These are phyloP conservation scores for Funneliformis geosporum DNA, from an alignment of 192 early-diverging fungal species.

Conservation along the genomic window DNA sequence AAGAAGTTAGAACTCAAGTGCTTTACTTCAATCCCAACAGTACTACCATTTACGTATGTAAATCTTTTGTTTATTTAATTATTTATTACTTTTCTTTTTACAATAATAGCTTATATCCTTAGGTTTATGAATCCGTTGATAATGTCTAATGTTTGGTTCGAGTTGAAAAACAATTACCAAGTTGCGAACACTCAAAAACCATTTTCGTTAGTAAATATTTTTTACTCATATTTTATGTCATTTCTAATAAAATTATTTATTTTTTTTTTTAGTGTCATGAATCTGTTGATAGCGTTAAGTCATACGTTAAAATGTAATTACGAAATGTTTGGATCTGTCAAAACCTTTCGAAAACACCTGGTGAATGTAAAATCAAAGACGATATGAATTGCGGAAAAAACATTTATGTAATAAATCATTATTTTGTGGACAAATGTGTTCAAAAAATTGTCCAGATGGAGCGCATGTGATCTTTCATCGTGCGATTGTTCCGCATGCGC, in stretches of 20 bases:
- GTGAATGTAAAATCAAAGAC: no score
- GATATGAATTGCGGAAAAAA: slow-evolving; percentile 35
- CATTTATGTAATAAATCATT: neutral
- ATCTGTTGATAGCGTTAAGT: slow-evolving; percentile 14
- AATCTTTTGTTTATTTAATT: no score
- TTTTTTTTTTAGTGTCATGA: slow-evolving; percentile 31
- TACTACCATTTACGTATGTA: slow-evolving; percentile 11
- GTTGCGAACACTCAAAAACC: slow-evolving; percentile 46
- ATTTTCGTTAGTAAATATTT: neutral
- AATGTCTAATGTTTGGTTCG: slow-evolving; percentile 33
- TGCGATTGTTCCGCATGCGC: slow-evolving; percentile 44
- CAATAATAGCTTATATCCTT: no score
- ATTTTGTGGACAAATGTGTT: slow-evolving; percentile 42
- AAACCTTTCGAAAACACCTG: neutral
- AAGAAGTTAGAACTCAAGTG: neutral
- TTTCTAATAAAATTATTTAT: neutral
- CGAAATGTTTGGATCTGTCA: slow-evolving; percentile 42
- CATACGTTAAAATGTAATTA: slow-evolving; percentile 50
- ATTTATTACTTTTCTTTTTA: no score
- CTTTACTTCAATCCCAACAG: slow-evolving; percentile 31
- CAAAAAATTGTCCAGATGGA: neutral
- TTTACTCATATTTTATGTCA: neutral
- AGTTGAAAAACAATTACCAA: slow-evolving; percentile 33
- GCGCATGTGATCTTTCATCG: slow-evolving; percentile 42
- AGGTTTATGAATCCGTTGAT: no score